Evolutionary conservation across 441 rosid genomes (phyloP).

Genomic region (Erodium moschatum): DNA sequence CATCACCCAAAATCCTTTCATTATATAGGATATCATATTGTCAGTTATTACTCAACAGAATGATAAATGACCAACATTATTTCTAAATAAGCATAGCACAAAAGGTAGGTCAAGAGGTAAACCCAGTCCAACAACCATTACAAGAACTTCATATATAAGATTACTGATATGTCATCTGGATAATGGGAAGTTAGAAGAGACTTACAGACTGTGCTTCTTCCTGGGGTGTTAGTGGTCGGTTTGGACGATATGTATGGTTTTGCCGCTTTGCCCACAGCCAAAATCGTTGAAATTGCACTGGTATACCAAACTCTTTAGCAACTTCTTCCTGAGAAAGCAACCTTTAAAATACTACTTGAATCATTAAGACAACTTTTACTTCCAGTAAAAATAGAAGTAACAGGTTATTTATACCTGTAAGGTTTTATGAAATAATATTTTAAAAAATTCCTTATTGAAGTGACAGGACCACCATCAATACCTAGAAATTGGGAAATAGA

Average conservation of each 20-base stretch:
- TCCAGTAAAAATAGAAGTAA: not conserved
- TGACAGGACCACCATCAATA: not conserved
- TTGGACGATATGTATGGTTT: constrained; percentile 46
- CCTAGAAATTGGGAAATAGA: not conserved
- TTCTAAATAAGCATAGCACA: not conserved
- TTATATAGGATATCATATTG: not conserved
- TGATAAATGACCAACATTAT: not conserved
- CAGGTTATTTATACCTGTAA: not conserved
- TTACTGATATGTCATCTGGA: not conserved
- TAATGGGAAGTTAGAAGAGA: constrained; percentile 10
- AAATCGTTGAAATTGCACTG: constrained; percentile 44
- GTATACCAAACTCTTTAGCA: constrained; percentile 41
- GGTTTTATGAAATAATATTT: not conserved
- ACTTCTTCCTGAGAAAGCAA: constrained; percentile 35
- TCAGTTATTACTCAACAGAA: not conserved
- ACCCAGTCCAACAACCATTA: not conserved
- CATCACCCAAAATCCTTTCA: not conserved
- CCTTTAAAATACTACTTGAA: constrained; percentile 1
- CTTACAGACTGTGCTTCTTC: constrained; percentile 42
- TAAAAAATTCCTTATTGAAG: not conserved
- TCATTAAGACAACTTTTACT: not conserved
- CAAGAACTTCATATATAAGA: constrained; percentile 1
- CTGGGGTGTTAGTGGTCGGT: constrained; percentile 32
- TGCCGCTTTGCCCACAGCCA: constrained; percentile 55
- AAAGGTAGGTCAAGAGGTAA: not conserved